phyloP scores from a whole-genome alignment of 345 rosid species.

The Melastoma malabathricum region DNA sequence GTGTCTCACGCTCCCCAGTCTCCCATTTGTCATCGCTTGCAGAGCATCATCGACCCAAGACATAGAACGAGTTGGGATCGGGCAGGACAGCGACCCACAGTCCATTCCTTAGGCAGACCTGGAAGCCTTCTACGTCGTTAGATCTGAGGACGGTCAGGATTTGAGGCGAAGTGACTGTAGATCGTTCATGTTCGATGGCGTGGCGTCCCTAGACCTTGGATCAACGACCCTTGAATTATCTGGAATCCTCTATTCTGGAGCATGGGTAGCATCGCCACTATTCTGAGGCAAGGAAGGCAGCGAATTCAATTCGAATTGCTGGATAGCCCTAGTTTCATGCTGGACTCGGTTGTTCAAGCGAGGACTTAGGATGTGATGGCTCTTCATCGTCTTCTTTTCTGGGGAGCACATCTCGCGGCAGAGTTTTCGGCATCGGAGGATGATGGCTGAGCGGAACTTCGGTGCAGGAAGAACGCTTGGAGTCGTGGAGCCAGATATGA shows the following conservation, averaged over 20 bases:
- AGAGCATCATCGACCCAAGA: too few relatives aligned
- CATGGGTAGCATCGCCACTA: slow-evolving; percentile 17
- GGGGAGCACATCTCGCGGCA: slow-evolving; percentile 16
- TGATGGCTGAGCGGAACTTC: slow-evolving; percentile 14
- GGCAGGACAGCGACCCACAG: slow-evolving; percentile 69
- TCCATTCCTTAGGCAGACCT: slow-evolving; percentile 42
- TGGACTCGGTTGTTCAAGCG: slow-evolving; percentile 22
- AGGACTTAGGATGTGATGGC: slow-evolving; percentile 21
- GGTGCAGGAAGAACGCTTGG: too few relatives aligned
- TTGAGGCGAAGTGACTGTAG: slow-evolving; percentile 34
- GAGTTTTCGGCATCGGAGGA: slow-evolving; percentile 25
- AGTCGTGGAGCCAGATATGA: too few relatives aligned
- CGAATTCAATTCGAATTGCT: slow-evolving; percentile 69
- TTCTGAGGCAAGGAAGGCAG: slow-evolving; percentile 42
- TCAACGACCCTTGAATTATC: slow-evolving; percentile 22
- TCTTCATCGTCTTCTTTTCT: slow-evolving; percentile 10
- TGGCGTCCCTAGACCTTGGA: slow-evolving; percentile 8
- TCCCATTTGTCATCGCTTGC: too few relatives aligned
- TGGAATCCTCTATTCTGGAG: slow-evolving; percentile 25
- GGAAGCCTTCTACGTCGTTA: slow-evolving; percentile 82
- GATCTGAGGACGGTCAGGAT: slow-evolving; percentile 73
- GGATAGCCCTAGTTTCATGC: slow-evolving; percentile 32
- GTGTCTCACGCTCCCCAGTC: too few relatives aligned
- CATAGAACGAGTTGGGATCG: slow-evolving; percentile 10
- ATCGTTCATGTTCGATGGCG: slow-evolving; percentile 2